Evolutionary conservation across 2,329 filamentous ascomycete genomes (phyloP), one percentile per base, ranked within the genome.

Genomic region (Monilinia fructicola): DNA sequence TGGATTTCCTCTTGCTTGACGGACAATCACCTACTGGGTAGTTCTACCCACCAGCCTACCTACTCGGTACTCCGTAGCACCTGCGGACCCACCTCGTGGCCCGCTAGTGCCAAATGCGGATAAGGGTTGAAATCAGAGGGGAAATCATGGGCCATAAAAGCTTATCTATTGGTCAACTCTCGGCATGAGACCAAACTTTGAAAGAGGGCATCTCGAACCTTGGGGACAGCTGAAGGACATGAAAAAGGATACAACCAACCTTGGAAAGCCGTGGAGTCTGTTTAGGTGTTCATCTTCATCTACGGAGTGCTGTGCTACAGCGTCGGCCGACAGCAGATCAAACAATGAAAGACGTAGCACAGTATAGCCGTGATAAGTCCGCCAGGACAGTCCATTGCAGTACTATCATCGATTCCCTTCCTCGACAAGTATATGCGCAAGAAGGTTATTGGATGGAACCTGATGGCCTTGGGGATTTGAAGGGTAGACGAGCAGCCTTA

Each of bases 101-200:
- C 48, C 56, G 56, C 42, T 59, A 46, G 26, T n/a, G 6, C 56
- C 56, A n/a, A 16, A 48, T 46, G 31, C 31, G 56, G 56, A 48
- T 62, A 62, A 62, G 31, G 21, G 31, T 5, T 16, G n/a, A 31
- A 60, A 16, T 16, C 9, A 18, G 21, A n/a, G n/a, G 11, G 35
- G 31, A 38, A 35, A 38, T 4, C 7, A 52, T 59, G 54, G 60
- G 23, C 54, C n/a, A 18, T 44, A 28, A 59, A 65, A 59, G 63
- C 63, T 65, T 65, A 65, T 65, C 63, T 31, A 59, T 59, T 65
- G 54, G 63, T n/a, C 23, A 21, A 21, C 31, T 64, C 61, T 35
- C 26, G 61, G 61, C 12, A 35, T 26, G 5, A 11, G n/a, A n/a
- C n/a, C n/a, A 26, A 48, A 14, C 14, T n/a, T 55, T 11, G 60